Base-by-base conservation (phyloP, 345 rosid species). In the Bruguiera gymnorhiza region DNA sequence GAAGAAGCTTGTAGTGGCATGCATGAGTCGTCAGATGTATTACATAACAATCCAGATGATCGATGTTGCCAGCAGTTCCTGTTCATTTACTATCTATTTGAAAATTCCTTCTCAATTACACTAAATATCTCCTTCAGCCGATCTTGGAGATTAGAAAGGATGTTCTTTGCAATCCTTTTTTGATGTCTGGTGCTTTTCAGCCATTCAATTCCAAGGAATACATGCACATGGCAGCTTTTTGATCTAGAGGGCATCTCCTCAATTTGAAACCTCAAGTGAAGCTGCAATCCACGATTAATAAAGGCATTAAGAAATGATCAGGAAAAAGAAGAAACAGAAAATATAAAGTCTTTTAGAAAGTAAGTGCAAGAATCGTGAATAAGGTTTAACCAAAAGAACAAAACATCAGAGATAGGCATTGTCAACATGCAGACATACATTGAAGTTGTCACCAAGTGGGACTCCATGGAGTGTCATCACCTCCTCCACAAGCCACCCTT, bases 391-490 rank as follows among this genome's bases (percentile, higher is more conserved):
- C 9, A 36, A 19, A 57, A 19, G n/a, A 53, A 16, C 0, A 53
- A 39, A 24, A 68, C n/a, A 19, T 9, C 43, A 46, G 32, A 61
- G 19, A 29, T 6, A 60, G 18, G n/a, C 5, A 63, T 29, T 56
- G 32, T 31, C 13, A 55, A 59, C n/a, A 8, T 65, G 50, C 29
- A 66, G 58, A 54, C 86, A 6, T 87, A 89, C 92, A 75, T 83
- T 91, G 71, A 87, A 95, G 71, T 85, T 85, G 86, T 95, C 97
- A 62, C 97, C 97, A 21, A 91, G 88, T 26, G 97, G 97, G 70
- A 95, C 86, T 72, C 95, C 96, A 69, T 91, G 97, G 67, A 95
- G 90, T 59, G 97, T 87, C 92, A 89, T 83, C 60, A 95, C 93
- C 84, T 95, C 99, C 82, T 95, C 96, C 3, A 89, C 79, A 58